phyloP scores from a whole-genome alignment of 768 basidiomycete species.

The Podaxis sp. region DNA sequence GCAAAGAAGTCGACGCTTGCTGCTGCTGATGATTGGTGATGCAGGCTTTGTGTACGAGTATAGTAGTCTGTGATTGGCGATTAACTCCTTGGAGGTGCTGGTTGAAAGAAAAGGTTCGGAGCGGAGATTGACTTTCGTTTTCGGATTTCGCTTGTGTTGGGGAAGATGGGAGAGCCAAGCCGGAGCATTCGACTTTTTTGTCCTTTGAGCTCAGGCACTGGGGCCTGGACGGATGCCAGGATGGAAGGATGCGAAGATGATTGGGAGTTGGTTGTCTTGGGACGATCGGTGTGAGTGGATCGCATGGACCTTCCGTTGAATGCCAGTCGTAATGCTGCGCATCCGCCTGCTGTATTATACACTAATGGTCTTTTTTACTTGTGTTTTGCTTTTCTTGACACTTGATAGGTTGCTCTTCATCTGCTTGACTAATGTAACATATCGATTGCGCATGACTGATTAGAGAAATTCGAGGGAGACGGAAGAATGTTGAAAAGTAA shows the following conservation, averaged over 20 bases:
- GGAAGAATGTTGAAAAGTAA: background rate
- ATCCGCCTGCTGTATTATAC: background rate
- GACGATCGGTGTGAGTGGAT: background rate
- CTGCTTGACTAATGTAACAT: background rate
- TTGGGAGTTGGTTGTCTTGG: background rate
- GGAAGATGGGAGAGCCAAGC: background rate
- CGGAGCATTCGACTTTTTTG: background rate
- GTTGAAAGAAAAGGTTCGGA: background rate
- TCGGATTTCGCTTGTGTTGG: background rate
- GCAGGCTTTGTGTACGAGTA: background rate
- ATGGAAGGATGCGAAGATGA: background rate
- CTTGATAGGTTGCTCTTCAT: background rate
- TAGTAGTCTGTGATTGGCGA: background rate
- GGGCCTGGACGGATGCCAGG: background rate
- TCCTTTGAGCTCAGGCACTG: background rate
- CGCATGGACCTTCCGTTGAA: background rate
- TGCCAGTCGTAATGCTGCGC: background rate
- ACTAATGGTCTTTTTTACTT: too few relatives aligned
- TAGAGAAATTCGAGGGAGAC: background rate
- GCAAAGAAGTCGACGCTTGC: constrained; percentile 34
- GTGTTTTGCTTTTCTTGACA: too few relatives aligned
- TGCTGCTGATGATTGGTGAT: constrained; percentile 32
- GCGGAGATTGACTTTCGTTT: background rate
- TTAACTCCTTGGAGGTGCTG: background rate
- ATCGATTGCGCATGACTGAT: background rate